Evolutionary conservation across 179 eudicot species (phyloP).

Genomic region (Vitellaria paradoxa): DNA sequence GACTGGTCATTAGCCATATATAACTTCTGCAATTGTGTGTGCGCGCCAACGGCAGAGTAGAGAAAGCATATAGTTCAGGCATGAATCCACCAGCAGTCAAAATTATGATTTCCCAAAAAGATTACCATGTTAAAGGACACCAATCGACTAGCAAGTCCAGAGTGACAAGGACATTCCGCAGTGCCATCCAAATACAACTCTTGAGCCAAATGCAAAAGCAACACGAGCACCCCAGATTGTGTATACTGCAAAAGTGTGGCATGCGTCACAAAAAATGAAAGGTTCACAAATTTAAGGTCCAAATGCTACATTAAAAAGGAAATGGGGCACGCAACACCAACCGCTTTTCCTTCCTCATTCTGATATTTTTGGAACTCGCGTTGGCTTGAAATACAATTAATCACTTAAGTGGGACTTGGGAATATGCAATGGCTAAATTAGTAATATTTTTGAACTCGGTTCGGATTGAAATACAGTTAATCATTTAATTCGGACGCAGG

Average conservation of each 20-base stretch:
- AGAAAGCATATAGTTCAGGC: neutral
- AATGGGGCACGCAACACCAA: too few species aligned
- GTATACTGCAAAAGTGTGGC: conserved; percentile 44
- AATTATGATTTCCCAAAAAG: conserved; percentile 2
- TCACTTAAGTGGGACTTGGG: too few species aligned
- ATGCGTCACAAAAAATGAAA: neutral
- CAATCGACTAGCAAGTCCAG: conserved; percentile 76
- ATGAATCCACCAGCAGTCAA: neutral
- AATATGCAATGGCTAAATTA: too few species aligned
- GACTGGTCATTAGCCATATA: neutral
- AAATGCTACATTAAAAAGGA: neutral
- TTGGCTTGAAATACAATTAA: too few species aligned
- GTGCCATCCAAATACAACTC: conserved; percentile 43
- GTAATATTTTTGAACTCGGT: too few species aligned
- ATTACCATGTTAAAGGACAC: conserved; percentile 77
- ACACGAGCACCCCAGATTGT: conserved; percentile 74
- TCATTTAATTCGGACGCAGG: too few species aligned
- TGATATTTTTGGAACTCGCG: too few species aligned
- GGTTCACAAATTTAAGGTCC: neutral
- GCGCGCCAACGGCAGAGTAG: neutral
- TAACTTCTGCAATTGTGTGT: neutral
- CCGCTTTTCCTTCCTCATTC: too few species aligned
- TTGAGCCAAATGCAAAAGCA: conserved; percentile 82
- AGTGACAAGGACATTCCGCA: conserved; percentile 59
- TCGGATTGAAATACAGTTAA: too few species aligned